A percentile compares a stretch with the other conserved stretches of the same genome.
phyloP scores from a whole-genome alignment of 2,329 filamentous ascomycete genomes.

The Coniochaeta sp. region DNA sequence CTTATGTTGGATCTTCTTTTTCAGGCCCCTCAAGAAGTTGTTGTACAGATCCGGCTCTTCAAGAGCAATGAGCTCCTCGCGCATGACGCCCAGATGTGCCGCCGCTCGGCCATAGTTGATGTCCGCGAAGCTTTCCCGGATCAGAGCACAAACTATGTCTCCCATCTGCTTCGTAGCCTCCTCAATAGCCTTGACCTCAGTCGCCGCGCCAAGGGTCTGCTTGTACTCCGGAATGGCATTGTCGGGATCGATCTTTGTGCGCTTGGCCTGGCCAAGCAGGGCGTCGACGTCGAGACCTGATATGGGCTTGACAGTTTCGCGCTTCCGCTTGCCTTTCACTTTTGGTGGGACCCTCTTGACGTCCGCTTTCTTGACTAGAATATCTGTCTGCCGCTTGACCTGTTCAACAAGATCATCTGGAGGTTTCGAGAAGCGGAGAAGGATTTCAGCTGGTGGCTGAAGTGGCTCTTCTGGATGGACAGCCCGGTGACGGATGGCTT shows the following conservation, averaged over 20 bases:
- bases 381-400: slow-evolving; percentile 50
- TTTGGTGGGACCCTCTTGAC: slow-evolving; percentile 87
- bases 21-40: slow-evolving; percentile 61
- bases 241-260: slow-evolving; percentile 40
- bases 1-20: slow-evolving; percentile 61
- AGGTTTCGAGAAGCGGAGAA: slow-evolving; percentile 67
- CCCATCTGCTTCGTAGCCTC: slow-evolving; percentile 70
- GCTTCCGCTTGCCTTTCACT: slow-evolving; percentile 62
- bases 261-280: slow-evolving; percentile 49
- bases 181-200: slow-evolving; percentile 54
- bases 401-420: slow-evolving; percentile 58
- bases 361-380: slow-evolving; percentile 61
- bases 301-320: slow-evolving; percentile 70
- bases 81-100: slow-evolving; percentile 71
- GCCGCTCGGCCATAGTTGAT: slow-evolving; percentile 65
- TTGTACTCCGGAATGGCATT: slow-evolving; percentile 92
- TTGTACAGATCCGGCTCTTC: slow-evolving; percentile 78
- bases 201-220: slow-evolving; percentile 58
- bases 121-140: slow-evolving; percentile 69
- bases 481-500: slow-evolving; percentile 77
- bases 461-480: slow-evolving; percentile 62
- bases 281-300: slow-evolving; percentile 84
- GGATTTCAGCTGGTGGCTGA: slow-evolving; percentile 51
- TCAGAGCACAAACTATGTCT: slow-evolving; percentile 58
- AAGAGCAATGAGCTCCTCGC: slow-evolving; percentile 66